Evolutionary conservation across 257 asterid species (phyloP).

Genomic region (Salvia splendens): DNA sequence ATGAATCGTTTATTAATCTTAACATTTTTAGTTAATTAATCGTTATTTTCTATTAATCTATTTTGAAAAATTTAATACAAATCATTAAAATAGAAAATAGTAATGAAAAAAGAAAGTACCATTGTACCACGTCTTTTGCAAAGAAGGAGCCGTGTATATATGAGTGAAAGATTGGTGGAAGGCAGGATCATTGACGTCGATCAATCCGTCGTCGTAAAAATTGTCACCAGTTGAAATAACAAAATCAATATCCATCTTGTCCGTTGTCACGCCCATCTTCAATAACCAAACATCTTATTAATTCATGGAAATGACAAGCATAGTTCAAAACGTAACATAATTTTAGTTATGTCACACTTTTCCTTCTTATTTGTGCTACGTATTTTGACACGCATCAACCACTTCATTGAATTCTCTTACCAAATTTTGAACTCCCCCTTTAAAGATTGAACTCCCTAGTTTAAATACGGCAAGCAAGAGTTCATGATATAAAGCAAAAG

Average conservation of each 20-base stretch:
- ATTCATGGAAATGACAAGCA: background rate
- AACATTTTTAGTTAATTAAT: too few relatives aligned
- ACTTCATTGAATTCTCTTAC: too few relatives aligned
- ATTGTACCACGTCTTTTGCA: conserved; percentile 59
- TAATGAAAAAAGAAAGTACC: conserved; percentile 35
- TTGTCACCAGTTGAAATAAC: conserved; percentile 70
- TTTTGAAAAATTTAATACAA: too few relatives aligned
- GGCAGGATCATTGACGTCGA: conserved; percentile 45
- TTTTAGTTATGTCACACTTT: background rate
- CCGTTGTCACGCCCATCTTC: conserved; percentile 63
- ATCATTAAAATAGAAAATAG: background rate
- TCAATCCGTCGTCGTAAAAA: conserved; percentile 58
- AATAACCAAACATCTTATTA: background rate
- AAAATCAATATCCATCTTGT: conserved; percentile 47
- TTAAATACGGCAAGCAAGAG: too few relatives aligned
- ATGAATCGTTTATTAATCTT: too few relatives aligned
- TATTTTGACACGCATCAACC: too few relatives aligned
- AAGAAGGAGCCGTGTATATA: conserved; percentile 57
- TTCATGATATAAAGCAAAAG: too few relatives aligned
- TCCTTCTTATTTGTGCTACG: background rate
- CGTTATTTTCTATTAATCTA: too few relatives aligned
- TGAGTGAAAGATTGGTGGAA: conserved; percentile 58
- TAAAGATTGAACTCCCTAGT: too few relatives aligned
- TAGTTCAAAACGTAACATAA: too few relatives aligned
- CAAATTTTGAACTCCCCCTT: too few relatives aligned